Evolutionary conservation across 2,329 filamentous ascomycete genomes (phyloP).

Genomic region (Parafenestella ontariensis): DNA sequence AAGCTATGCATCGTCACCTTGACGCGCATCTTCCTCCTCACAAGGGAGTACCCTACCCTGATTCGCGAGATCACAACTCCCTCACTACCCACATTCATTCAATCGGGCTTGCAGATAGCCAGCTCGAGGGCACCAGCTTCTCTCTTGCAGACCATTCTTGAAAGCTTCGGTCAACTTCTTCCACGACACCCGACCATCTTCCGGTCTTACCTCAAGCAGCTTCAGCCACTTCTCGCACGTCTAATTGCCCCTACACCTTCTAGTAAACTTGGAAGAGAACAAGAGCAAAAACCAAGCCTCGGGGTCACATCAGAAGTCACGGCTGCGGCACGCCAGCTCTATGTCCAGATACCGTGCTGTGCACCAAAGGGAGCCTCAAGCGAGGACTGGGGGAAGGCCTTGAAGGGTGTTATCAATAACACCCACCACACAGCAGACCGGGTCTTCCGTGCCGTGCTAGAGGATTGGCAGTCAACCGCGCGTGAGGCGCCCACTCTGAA

Average conservation of each 20-base stretch:
- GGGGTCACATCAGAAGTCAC: conserved; percentile 61
- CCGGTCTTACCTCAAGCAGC: conserved; percentile 74
- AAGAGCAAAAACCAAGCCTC: conserved; percentile 42
- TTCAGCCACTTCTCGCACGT: conserved; percentile 66
- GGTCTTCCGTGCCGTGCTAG: conserved; percentile 78
- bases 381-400: conserved; percentile 78
- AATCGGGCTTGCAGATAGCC: conserved; percentile 71
- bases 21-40: conserved; percentile 82
- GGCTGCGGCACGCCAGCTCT: conserved; percentile 67
- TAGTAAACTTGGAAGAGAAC: conserved; percentile 29
- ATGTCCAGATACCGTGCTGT: conserved; percentile 77
- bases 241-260: conserved; percentile 71
- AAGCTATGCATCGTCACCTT: conserved; percentile 78
- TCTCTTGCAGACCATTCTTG: conserved; percentile 72
- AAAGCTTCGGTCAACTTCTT: conserved; percentile 74
- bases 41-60: conserved; percentile 82
- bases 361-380: conserved; percentile 78
- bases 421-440: conserved; percentile 76
- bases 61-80: conserved; percentile 88
- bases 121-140: conserved; percentile 29
- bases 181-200: conserved; percentile 85
- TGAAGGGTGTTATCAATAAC: conserved; percentile 67
- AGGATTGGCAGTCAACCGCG: conserved; percentile 78
- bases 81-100: conserved; percentile 76
- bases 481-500: conserved; percentile 44